Evolutionary conservation across 441 rosid genomes (phyloP).

Genomic region (Populus hybrid): DNA sequence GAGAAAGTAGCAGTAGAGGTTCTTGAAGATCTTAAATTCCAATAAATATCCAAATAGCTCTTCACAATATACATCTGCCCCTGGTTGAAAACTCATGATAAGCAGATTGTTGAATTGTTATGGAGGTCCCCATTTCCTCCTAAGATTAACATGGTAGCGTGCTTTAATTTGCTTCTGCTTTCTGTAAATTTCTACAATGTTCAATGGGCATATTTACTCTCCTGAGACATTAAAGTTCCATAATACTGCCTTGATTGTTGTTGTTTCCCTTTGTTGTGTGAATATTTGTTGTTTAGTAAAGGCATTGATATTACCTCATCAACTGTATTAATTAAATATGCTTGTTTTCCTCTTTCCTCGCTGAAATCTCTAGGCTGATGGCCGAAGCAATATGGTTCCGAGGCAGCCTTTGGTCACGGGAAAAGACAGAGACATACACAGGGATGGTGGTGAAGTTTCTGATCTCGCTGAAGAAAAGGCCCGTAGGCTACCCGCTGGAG

Average conservation of each 20-base stretch:
- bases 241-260: neutral
- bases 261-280: neutral
- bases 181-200: neutral
- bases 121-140: neutral
- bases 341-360: neutral
- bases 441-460: slow-evolving; percentile 41
- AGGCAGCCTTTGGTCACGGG: slow-evolving; percentile 39
- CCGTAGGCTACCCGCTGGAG: slow-evolving; percentile 52
- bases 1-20: neutral
- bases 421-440: slow-evolving; percentile 44
- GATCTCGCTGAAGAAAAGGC: slow-evolving; percentile 47
- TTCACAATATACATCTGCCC: neutral
- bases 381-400: slow-evolving; percentile 28
- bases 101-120: neutral
- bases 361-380: slow-evolving; percentile 41
- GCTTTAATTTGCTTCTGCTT: neutral
- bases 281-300: neutral
- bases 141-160: neutral
- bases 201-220: neutral
- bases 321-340: neutral
- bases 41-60: neutral
- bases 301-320: neutral
- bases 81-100: slow-evolving; percentile 6
- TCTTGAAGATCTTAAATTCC: too few species aligned
- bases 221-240: neutral